These are phyloP conservation scores for Euphorbia tirucalli DNA, from an alignment of 345 rosid genomes.

Conservation along the genomic window DNA sequence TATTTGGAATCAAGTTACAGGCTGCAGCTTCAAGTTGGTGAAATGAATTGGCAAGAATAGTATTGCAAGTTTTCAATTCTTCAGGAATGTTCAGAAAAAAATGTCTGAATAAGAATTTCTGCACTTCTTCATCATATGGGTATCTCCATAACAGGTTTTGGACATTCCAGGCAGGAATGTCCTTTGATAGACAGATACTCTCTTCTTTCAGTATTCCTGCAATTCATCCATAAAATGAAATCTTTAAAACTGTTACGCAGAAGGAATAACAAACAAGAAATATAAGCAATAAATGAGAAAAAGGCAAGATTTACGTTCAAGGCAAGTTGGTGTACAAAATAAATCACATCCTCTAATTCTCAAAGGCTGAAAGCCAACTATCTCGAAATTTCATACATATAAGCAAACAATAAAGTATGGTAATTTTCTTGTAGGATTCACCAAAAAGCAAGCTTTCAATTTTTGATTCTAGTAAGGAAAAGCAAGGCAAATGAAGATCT, in stretches of 20 bases:
- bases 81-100: not conserved
- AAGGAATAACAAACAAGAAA: not conserved
- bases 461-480: too few species aligned
- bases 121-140: not conserved
- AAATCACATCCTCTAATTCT: too few species aligned
- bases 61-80: constrained; percentile 10
- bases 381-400: too few species aligned
- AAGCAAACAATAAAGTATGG: too few species aligned
- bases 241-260: not conserved
- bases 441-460: too few species aligned
- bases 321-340: too few species aligned
- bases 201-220: constrained; percentile 24
- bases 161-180: constrained; percentile 17
- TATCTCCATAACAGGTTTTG: constrained; percentile 24
- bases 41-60: constrained; percentile 28
- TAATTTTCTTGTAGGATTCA: too few species aligned
- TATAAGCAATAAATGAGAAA: too few species aligned
- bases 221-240: not conserved
- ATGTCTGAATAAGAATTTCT: constrained; percentile 11
- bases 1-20: constrained; percentile 18
- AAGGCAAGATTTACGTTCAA: too few species aligned
- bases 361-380: too few species aligned
- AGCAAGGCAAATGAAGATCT: too few species aligned
- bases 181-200: constrained; percentile 13
- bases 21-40: constrained; percentile 27